Evolutionary conservation across 176 grass and related monocot genomes (phyloP).

Genomic region (Phyllostachys edulis): DNA sequence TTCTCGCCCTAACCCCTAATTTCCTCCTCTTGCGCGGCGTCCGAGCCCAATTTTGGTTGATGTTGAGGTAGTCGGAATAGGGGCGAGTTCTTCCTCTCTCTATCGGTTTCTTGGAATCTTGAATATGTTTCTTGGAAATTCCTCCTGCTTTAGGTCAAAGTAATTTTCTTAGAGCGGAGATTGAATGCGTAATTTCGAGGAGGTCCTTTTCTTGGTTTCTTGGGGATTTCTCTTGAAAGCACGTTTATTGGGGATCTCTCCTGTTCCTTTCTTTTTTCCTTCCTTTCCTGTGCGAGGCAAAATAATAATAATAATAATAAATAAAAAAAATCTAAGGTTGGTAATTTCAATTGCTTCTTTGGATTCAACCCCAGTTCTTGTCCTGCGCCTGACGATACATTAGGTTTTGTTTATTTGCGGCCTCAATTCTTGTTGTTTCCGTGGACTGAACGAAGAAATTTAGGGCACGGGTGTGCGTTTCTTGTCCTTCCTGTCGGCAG

Average conservation of each 20-base stretch:
- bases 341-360: neutral
- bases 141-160: neutral
- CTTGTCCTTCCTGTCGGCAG: neutral
- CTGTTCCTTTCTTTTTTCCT: neutral
- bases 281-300: neutral
- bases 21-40: neutral
- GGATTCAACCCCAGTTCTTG: neutral
- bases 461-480: neutral
- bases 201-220: neutral
- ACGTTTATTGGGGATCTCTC: neutral
- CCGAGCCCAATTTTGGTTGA: neutral
- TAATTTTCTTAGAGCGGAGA: neutral
- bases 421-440: conserved; percentile 22
- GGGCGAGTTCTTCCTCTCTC: neutral
- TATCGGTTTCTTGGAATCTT: neutral
- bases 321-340: too few species aligned
- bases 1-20: neutral
- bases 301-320: too few species aligned
- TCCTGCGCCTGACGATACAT: neutral
- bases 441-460: neutral
- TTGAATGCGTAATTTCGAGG: neutral
- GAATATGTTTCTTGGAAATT: neutral
- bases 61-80: neutral
- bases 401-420: neutral
- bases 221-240: neutral